These are phyloP conservation scores for Lactifluus rugatus DNA, from an alignment of 768 basidiomycete species.

Conservation along the genomic window DNA sequence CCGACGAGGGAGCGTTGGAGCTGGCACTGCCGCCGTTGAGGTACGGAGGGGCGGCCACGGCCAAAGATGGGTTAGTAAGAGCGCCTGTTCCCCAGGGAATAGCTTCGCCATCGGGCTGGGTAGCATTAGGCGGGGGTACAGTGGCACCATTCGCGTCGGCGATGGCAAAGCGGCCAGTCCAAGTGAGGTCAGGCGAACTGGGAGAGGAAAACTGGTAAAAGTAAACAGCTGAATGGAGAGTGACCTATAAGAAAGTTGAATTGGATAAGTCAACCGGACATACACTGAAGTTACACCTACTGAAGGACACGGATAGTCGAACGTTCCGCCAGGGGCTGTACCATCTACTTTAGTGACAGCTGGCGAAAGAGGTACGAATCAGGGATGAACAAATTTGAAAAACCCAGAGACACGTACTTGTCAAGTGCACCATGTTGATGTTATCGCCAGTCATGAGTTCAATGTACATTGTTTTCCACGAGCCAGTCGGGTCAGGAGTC, in stretches of 20 bases:
- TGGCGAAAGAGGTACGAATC: conserved; percentile 24
- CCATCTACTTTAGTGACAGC: conserved; percentile 61
- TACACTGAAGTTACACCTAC: conserved; percentile 34
- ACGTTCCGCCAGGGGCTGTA: conserved; percentile 39
- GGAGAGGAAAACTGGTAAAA: conserved; percentile 68
- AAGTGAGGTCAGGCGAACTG: conserved; percentile 29
- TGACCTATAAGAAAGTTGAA: conserved; percentile 35
- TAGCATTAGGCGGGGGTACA: conserved; percentile 40
- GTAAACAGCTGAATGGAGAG: conserved; percentile 57
- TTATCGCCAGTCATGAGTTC: conserved; percentile 77
- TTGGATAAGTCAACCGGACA: background rate
- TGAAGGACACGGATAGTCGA: conserved; percentile 54
- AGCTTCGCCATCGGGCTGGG: conserved; percentile 35
- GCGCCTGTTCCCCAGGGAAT: conserved; percentile 63
- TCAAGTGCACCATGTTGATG: conserved; percentile 53
- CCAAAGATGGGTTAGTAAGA: conserved; percentile 37
- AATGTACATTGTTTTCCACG: conserved; percentile 65
- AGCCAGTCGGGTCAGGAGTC: conserved; percentile 46
- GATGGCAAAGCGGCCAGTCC: conserved; percentile 76
- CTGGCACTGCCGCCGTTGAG: background rate
- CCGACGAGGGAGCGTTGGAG: background rate
- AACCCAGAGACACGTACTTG: conserved; percentile 37
- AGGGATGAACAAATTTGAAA: background rate
- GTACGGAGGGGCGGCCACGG: conserved; percentile 10
- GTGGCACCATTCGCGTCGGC: conserved; percentile 39